phyloP scores from a whole-genome alignment of 2,329 filamentous ascomycete genomes.

The Knufia fluminis region DNA sequence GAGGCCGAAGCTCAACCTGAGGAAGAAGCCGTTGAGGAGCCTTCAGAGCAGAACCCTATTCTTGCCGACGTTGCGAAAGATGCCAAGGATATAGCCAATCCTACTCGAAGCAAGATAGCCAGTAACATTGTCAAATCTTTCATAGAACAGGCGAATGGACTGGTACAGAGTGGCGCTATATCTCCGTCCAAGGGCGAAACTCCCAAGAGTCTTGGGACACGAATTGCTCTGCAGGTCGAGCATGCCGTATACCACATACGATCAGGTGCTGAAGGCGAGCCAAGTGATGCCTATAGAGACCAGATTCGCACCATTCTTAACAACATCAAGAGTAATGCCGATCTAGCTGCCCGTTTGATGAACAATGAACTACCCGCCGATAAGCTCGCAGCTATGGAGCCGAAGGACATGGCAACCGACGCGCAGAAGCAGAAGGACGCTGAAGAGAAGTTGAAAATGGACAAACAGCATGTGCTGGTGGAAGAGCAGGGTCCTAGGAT shows the following conservation, averaged over 20 bases:
- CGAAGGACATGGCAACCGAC: conserved; percentile 84
- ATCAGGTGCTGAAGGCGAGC: conserved; percentile 42
- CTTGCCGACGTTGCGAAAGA: conserved; percentile 28
- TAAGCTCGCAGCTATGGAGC: conserved; percentile 77
- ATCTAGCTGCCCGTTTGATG: conserved; percentile 68
- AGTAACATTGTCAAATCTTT: conserved; percentile 64
- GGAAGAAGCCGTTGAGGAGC: conserved; percentile 24
- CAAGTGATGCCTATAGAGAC: conserved; percentile 46
- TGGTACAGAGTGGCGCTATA: conserved; percentile 58
- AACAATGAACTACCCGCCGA: conserved; percentile 60
- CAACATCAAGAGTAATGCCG: conserved; percentile 82
- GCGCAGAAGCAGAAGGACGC: conserved; percentile 62
- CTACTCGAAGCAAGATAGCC: conserved; percentile 58
- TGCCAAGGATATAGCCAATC: conserved; percentile 48
- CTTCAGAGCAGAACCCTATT: conserved; percentile 26
- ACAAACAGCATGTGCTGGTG: conserved; percentile 64
- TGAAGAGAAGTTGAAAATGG: conserved; percentile 48
- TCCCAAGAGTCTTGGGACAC: conserved; percentile 56
- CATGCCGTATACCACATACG: conserved; percentile 51
- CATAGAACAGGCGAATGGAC: conserved; percentile 52
- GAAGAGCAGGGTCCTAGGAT: conserved; percentile 67
- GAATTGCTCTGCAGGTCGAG: conserved; percentile 70
- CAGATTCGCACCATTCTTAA: conserved; percentile 69
- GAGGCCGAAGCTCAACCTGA: conserved; percentile 9
- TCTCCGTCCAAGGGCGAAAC: conserved; percentile 55